Evolutionary conservation across 805 yeast species (phyloP), one percentile per base, ranked within the genome.

Genomic region (Starmera quercuum): DNA sequence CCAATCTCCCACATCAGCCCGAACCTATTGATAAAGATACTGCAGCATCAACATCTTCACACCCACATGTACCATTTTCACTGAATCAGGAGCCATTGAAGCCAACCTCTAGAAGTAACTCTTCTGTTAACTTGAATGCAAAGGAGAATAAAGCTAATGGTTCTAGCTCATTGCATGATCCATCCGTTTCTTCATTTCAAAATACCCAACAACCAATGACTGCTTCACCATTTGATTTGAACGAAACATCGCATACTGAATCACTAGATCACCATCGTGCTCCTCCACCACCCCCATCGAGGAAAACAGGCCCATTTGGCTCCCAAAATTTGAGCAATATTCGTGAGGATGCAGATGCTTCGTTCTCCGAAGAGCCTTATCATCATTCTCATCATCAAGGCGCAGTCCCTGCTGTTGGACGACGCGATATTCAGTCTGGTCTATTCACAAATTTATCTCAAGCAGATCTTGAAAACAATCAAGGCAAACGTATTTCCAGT

Each of bases 281-380:
- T 4, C 79, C 80, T 6, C 68, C 70, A 4, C 73, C 76, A 24
- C 81, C 79, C 14, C 79, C 78, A 25, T 61, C 78, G 2, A 66
- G 80, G 51, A 74, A 71, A 46, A 64, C 63, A 11, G 53, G 53
- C 8, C 35, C 29, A 23, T 40, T 38, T 30, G 44, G 40, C 4
- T 56, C 42, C 12, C 39, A 44, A 26, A 38, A 41, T 26, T 32
- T 49, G 22, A 38, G 42, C 14, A 51, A 54, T 35, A 54, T 64
- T 39, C 60, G 57, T 38, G 58, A 54, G 27, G 50, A 53, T 25
- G 45, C 47, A 20, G 53, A 48, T 19, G 37, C 42, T 13, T 34
- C 49, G 2, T 44, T 45, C 21, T 31, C 38, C 14, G 30, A 34
- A 22, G 25, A 26, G 16, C 36, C 29, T 16, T 39, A 30, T 17